Base-by-base conservation (phyloP, 1,284 basidiomycete genomes). In the Entoloma clypeatum region DNA sequence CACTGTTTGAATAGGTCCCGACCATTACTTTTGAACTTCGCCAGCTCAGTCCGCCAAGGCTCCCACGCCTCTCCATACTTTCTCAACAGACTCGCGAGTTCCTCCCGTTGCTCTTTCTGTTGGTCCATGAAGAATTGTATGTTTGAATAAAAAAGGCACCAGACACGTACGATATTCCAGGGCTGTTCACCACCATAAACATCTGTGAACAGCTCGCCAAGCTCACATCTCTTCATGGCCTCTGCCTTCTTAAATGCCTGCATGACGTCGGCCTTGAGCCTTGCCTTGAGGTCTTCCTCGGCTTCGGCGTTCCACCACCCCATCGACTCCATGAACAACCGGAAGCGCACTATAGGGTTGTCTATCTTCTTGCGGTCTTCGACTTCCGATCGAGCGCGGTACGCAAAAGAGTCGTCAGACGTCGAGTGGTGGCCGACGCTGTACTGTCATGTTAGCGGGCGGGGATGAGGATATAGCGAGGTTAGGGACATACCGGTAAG, bases 361-460 rank as follows among this genome's bases (percentile, higher is more conserved):
- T 95, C 92, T 38, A 92, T 79, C 26, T 85, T 80, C 60, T 86
- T 89, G 57, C 85, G 77, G 56, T 91, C 83, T 60, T 92, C 86
- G 16, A 94, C 92, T 58, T 92, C 92, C 45, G 86, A 77, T 7
- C 85, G 75, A 1, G 86, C 74, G 26, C 91, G 79, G 63, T 96
- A 96, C 18, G 91, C 91, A 54, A 87, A 91, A 11, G 90, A 93
- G 62, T 96, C 92, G 59, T 96, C 93, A 8, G 90, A 93, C 0
- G 92, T 96, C 10, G 89, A 92, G 61, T 96, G 92, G 60, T 96
- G 92, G n/a, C 92, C 88, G 3, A 96, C 84, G 16, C 81, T 84
- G 49, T 29, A 17, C 24, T n/a, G 36, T 25, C 21, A 40, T 31
- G 27, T 49, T 13, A 45, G 45, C 46, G 29, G 36, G 25, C 30